Percentiles rank a stretch among this genome's conserved stretches.
phyloP scores from a whole-genome alignment of 2,329 filamentous ascomycete genomes.

The Conoideocrella luteorostrata region DNA sequence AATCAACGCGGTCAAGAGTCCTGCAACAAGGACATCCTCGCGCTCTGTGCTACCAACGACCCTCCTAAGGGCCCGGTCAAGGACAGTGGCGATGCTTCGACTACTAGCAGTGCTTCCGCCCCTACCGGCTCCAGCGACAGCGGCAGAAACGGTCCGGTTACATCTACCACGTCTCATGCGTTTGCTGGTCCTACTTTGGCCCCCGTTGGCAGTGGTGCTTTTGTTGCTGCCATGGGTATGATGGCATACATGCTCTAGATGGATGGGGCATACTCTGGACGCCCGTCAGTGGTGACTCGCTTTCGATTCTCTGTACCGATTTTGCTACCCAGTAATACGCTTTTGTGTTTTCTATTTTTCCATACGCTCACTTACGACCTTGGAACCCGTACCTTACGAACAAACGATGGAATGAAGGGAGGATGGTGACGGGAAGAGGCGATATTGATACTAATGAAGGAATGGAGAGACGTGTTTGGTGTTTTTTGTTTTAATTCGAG shows the following conservation, averaged over 20 bases:
- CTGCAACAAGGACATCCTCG: constrained; percentile 41
- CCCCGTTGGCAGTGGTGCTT: constrained; percentile 35
- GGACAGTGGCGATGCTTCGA: constrained; percentile 14
- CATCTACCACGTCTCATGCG: constrained; percentile 19
- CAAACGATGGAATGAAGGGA: constrained; percentile 14
- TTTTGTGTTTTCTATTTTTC: constrained; percentile 14
- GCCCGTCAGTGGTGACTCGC: constrained; percentile 7
- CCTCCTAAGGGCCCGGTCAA: constrained; percentile 27
- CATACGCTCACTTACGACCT: constrained; percentile 6
- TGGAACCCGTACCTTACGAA: constrained; percentile 11
- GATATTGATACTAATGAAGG: constrained; percentile 13
- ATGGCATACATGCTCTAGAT: constrained; percentile 45
- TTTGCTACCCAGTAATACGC: constrained; percentile 24
- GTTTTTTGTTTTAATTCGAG: constrained; percentile 19
- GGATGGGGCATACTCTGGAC: constrained; percentile 1
- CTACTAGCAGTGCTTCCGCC: constrained; percentile 15
- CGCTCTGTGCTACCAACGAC: constrained; percentile 35
- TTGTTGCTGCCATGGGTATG: constrained; percentile 44
- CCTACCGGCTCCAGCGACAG: constrained; percentile 19
- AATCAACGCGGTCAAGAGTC: constrained; percentile 36
- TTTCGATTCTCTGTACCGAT: constrained; percentile 27
- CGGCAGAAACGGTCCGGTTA: constrained; percentile 24
- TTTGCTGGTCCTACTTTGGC: constrained; percentile 37
- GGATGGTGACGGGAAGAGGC: constrained; percentile 6
- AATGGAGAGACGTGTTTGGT: constrained; percentile 10